Evolutionary conservation across 2,329 filamentous ascomycete genomes (phyloP).

Genomic region (Emergomyces africanus): DNA sequence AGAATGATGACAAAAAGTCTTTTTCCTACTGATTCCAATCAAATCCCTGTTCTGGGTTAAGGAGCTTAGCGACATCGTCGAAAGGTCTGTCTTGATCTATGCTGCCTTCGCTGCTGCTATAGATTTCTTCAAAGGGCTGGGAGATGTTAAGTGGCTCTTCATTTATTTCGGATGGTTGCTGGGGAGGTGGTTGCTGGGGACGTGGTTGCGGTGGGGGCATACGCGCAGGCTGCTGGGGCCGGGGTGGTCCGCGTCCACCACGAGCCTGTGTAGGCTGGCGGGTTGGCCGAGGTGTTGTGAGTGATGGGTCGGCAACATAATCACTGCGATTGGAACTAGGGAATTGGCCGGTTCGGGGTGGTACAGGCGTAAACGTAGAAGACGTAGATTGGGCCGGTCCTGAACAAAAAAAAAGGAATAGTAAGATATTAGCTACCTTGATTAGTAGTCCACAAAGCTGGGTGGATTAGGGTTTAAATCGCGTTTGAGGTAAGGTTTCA

Average conservation of each 20-base stretch:
- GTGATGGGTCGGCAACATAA: background rate
- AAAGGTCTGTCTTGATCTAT: too few relatives aligned
- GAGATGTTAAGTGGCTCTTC: too few relatives aligned
- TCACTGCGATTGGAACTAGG: background rate
- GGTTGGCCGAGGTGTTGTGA: background rate
- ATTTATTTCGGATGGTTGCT: background rate
- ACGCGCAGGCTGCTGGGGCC: background rate
- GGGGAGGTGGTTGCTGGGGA: background rate
- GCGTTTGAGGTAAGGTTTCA: background rate
- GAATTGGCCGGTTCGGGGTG: background rate
- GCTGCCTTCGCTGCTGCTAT: too few relatives aligned
- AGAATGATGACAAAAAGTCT: background rate
- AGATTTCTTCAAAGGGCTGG: too few relatives aligned
- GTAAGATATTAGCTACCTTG: background rate
- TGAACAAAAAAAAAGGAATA: background rate
- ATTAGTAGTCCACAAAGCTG: background rate
- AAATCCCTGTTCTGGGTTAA: too few relatives aligned
- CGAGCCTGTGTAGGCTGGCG: background rate
- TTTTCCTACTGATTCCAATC: too few relatives aligned
- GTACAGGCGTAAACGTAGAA: background rate
- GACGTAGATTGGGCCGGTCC: background rate
- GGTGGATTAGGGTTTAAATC: background rate
- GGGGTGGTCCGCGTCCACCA: too few relatives aligned
- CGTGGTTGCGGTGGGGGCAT: background rate
- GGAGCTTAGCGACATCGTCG: too few relatives aligned